These are phyloP conservation scores for Eucalyptus decipiens DNA, from an alignment of 345 rosid species.

Conservation along the genomic window DNA sequence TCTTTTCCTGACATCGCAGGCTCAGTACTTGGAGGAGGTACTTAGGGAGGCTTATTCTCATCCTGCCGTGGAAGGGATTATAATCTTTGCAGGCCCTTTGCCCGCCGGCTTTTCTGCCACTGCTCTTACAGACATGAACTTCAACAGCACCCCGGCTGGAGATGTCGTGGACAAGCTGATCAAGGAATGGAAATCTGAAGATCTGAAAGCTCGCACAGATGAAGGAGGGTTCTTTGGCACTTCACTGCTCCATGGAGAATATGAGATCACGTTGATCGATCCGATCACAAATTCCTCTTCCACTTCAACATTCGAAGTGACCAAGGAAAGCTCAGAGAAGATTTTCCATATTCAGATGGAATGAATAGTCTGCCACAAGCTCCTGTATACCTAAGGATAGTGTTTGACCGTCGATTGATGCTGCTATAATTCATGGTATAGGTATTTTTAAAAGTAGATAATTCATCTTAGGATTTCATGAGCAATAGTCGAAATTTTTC, in stretches of 20 bases:
- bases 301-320: conserved; percentile 13
- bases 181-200: conserved; percentile 24
- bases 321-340: not conserved
- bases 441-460: not conserved
- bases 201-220: not conserved
- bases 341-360: not conserved
- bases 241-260: conserved; percentile 48
- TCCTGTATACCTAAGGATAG: not conserved
- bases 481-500: not conserved
- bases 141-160: conserved; percentile 36
- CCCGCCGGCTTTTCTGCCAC: conserved; percentile 36
- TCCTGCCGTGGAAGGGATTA: conserved; percentile 61
- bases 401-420: not conserved
- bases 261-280: conserved; percentile 18
- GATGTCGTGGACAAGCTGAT: conserved; percentile 60
- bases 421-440: not conserved
- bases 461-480: not conserved
- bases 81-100: conserved; percentile 52
- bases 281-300: conserved; percentile 12
- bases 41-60: conserved; percentile 61
- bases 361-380: not conserved
- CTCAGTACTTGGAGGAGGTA: conserved; percentile 38
- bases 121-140: conserved; percentile 34
- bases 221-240: conserved; percentile 10
- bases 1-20: not conserved